Evolutionary conservation across 2,329 filamentous ascomycete genomes (phyloP).

Genomic region (Alternaria burnsii): DNA sequence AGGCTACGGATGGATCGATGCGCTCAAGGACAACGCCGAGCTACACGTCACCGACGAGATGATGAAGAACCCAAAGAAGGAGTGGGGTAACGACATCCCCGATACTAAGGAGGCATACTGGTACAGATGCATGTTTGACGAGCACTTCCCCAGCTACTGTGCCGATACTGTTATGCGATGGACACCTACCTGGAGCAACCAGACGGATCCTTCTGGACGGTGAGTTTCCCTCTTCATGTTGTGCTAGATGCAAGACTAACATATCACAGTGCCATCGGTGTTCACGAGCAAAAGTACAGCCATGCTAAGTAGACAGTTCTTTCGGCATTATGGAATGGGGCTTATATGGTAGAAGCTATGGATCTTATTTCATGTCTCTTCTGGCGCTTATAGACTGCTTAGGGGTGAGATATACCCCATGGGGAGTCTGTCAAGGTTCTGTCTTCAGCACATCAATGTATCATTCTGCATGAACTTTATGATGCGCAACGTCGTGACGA

Average conservation of each 20-base stretch:
- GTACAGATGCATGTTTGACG: constrained; percentile 98
- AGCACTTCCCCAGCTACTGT: constrained; percentile 93
- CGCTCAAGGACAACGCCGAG: constrained; percentile 93
- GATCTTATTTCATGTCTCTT: constrained; percentile 10
- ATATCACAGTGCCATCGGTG: constrained; percentile 40
- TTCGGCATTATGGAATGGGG: background rate
- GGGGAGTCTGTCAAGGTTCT: constrained; percentile 5
- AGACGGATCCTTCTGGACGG: constrained; percentile 94
- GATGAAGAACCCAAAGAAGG: constrained; percentile 97
- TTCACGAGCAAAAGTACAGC: constrained; percentile 48
- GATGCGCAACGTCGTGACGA: background rate
- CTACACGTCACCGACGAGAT: constrained; percentile 92
- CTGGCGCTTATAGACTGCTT: constrained; percentile 13
- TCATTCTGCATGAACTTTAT: background rate
- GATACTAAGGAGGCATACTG: constrained; percentile 98
- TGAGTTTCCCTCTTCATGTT: constrained; percentile 51
- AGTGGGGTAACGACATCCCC: constrained; percentile 92
- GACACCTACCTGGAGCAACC: constrained; percentile 97
- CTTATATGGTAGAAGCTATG: background rate
- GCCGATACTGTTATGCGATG: constrained; percentile 94
- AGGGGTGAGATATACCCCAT: constrained; percentile 10
- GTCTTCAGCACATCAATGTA: constrained; percentile 1
- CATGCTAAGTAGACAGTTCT: constrained; percentile 23
- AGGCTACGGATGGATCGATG: constrained; percentile 98
- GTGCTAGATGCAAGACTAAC: constrained; percentile 19